These are phyloP conservation scores for Berkeleyomyces basicola DNA, from an alignment of 2,329 filamentous ascomycete genomes.

Conservation along the genomic window DNA sequence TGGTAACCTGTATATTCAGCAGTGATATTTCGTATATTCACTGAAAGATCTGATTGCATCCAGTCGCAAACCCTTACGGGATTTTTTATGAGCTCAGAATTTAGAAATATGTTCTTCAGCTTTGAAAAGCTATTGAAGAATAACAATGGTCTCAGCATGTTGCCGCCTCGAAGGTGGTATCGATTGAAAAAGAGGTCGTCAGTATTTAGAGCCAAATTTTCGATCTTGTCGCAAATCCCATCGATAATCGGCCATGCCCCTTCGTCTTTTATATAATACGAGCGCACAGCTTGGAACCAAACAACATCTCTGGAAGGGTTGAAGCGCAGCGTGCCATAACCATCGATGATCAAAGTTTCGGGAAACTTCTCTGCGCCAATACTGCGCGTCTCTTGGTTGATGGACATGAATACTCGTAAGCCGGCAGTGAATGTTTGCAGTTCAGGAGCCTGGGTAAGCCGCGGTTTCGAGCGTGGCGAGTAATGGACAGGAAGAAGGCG, in stretches of 20 bases:
- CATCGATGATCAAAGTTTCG: neutral
- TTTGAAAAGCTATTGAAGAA: conserved; percentile 5
- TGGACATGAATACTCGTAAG: conserved; percentile 7
- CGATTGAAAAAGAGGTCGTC: neutral
- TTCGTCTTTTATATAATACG: too few species aligned
- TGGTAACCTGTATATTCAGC: neutral
- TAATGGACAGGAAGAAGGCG: neutral
- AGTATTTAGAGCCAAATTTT: conserved; percentile 3
- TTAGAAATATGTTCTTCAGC: conserved; percentile 8
- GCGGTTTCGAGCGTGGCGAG: neutral
- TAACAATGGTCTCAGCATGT: neutral
- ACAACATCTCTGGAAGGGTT: conserved; percentile 5
- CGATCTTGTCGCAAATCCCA: neutral
- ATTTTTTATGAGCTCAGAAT: neutral
- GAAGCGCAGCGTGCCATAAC: neutral
- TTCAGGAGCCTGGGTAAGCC: neutral
- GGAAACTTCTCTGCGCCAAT: conserved; percentile 4
- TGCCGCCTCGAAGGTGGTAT: neutral
- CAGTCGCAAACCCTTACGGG: neutral
- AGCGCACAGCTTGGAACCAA: neutral
- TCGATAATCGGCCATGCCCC: neutral
- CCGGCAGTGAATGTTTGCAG: neutral
- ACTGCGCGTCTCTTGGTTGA: conserved; percentile 3
- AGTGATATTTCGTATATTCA: conserved; percentile 5
- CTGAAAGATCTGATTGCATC: conserved; percentile 5